phyloP scores from a whole-genome alignment of 768 basidiomycete species.

The Suillus subluteus region DNA sequence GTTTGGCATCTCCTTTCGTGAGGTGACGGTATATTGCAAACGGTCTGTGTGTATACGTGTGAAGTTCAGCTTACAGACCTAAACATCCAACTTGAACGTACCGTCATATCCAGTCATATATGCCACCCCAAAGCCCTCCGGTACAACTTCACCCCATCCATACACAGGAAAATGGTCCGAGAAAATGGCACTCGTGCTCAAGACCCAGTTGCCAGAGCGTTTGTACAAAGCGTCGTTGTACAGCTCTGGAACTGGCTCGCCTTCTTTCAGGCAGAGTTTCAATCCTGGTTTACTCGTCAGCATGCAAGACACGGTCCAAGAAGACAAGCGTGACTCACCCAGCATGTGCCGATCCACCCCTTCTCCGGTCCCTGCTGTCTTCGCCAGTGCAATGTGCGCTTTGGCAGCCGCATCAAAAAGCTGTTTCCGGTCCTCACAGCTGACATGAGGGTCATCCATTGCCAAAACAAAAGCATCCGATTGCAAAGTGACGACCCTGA shows the following conservation, averaged over 20 bases:
- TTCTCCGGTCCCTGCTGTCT: conserved; percentile 61
- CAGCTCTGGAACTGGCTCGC: conserved; percentile 67
- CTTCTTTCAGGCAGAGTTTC: conserved; percentile 63
- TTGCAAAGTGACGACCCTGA: conserved; percentile 79
- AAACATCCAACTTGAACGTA: conserved; percentile 34
- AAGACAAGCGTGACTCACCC: conserved; percentile 47
- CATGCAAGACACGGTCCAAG: not conserved
- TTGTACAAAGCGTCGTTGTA: conserved; percentile 76
- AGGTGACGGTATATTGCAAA: conserved; percentile 87
- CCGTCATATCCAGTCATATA: conserved; percentile 92
- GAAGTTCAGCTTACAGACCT: conserved; percentile 2
- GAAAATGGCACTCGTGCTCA: conserved; percentile 89
- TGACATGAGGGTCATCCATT: conserved; percentile 60
- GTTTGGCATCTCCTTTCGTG: conserved; percentile 84
- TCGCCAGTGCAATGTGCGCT: conserved; percentile 69
- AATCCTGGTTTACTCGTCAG: conserved; percentile 51
- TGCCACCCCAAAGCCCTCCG: conserved; percentile 92
- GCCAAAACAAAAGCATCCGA: conserved; percentile 75
- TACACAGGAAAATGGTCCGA: conserved; percentile 85
- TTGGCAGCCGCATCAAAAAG: conserved; percentile 64
- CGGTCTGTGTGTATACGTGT: conserved; percentile 50
- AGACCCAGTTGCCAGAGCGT: conserved; percentile 79
- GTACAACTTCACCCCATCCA: conserved; percentile 96
- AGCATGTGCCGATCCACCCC: conserved; percentile 91
- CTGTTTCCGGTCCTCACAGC: conserved; percentile 46